phyloP scores from a whole-genome alignment of 1,284 basidiomycete genomes.

The Cerrena zonata region DNA sequence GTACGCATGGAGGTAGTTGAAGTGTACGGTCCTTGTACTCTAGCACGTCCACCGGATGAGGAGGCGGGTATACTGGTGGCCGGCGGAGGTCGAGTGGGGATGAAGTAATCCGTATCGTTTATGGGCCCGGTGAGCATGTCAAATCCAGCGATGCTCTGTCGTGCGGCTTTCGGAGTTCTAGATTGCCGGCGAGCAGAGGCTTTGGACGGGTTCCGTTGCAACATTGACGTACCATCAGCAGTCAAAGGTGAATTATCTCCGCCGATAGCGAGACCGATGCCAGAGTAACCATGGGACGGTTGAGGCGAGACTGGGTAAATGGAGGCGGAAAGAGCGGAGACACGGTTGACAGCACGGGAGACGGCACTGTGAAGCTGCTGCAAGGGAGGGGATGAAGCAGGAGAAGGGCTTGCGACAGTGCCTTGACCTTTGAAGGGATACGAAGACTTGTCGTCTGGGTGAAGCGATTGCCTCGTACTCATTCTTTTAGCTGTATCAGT shows the following conservation, averaged over 20 bases:
- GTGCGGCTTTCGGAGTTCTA: slow-evolving; percentile 19
- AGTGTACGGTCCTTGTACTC: slow-evolving; percentile 62
- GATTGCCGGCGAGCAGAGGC: slow-evolving; percentile 18
- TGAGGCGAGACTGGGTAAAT: slow-evolving; percentile 46
- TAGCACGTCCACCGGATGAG: slow-evolving; percentile 41
- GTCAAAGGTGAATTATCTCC: slow-evolving; percentile 37
- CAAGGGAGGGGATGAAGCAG: slow-evolving; percentile 9
- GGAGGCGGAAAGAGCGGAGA: slow-evolving; percentile 49
- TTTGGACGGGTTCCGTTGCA: slow-evolving; percentile 22
- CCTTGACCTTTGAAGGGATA: slow-evolving; percentile 11
- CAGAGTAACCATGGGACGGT: slow-evolving; percentile 21
- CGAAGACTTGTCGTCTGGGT: slow-evolving; percentile 8
- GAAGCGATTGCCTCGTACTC: slow-evolving; percentile 2
- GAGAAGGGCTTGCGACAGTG: slow-evolving; percentile 5
- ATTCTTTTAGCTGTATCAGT: slow-evolving; percentile 1
- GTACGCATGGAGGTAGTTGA: slow-evolving; percentile 51
- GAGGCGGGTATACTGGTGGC: not conserved
- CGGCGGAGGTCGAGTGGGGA: slow-evolving; percentile 4
- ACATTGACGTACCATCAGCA: slow-evolving; percentile 37
- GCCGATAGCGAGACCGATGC: slow-evolving; percentile 42
- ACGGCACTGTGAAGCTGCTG: slow-evolving; percentile 19
- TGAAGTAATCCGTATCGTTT: slow-evolving; percentile 2
- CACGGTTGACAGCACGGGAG: slow-evolving; percentile 28
- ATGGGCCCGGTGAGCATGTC: not conserved
- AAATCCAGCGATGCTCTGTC: slow-evolving; percentile 17